These are phyloP conservation scores for Lophiotrema nucula DNA, from an alignment of 495 filamentous ascomycete genomes.

Conservation along the genomic window DNA sequence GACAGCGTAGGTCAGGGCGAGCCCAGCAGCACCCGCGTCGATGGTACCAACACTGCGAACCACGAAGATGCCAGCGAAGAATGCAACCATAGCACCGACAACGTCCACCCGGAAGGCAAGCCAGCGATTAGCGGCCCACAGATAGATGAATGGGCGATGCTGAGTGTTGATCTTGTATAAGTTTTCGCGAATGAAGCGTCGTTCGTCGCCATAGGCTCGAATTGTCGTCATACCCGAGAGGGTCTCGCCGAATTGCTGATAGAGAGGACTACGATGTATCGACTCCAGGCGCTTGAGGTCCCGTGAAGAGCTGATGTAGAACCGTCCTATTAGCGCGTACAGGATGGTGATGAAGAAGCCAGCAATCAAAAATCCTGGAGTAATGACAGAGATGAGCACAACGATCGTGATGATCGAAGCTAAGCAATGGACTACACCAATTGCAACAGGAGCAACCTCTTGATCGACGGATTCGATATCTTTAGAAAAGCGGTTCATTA, in stretches of 20 bases:
- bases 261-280: conserved; percentile 88
- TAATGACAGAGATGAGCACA: conserved; percentile 86
- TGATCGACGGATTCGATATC: conserved; percentile 95
- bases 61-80: conserved; percentile 92
- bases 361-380: conserved; percentile 86
- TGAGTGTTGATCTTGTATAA: conserved; percentile 84
- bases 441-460: conserved; percentile 88
- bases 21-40: conserved; percentile 89
- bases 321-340: conserved; percentile 77
- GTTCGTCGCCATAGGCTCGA: conserved; percentile 91
- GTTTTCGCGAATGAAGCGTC: conserved; percentile 92
- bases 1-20: conserved; percentile 96
- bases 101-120: conserved; percentile 89
- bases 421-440: conserved; percentile 68
- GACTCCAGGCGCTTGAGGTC: conserved; percentile 96
- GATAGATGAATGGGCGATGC: conserved; percentile 88
- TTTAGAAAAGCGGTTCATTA: conserved; percentile 99
- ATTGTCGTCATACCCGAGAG: conserved; percentile 96
- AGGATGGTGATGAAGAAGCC: conserved; percentile 79
- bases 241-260: conserved; percentile 98
- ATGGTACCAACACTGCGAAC: conserved; percentile 79
- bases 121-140: conserved; percentile 98
- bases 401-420: conserved; percentile 84
- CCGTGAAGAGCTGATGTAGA: conserved; percentile 87
- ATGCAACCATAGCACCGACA: conserved; percentile 85